phyloP scores from a whole-genome alignment of 306 rosid genomes.

The Vigna reflexopilosa region DNA sequence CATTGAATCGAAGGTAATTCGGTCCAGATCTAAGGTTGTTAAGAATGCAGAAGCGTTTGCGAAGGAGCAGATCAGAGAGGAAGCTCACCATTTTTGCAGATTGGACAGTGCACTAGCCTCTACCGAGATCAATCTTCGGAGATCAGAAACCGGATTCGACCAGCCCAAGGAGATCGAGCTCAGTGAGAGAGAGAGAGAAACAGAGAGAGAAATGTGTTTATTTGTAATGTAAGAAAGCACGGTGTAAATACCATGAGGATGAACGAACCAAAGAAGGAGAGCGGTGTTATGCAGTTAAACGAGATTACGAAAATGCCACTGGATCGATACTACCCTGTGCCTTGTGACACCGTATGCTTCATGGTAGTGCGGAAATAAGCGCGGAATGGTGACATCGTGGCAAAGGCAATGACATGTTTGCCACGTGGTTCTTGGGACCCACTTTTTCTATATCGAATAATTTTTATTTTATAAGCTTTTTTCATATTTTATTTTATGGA shows the following conservation, averaged over 20 bases:
- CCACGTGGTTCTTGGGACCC: constrained; percentile 23
- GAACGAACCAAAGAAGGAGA: constrained; percentile 29
- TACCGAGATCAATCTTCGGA: constrained; percentile 44
- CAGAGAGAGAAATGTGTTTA: constrained; percentile 9
- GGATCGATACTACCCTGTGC: not conserved
- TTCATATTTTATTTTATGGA: not conserved
- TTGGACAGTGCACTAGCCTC: constrained; percentile 45
- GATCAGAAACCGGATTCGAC: constrained; percentile 57
- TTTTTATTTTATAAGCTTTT: not conserved
- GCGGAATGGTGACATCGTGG: constrained; percentile 27
- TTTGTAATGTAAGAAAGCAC: constrained; percentile 38
- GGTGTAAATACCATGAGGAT: constrained; percentile 41
- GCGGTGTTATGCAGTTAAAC: constrained; percentile 46
- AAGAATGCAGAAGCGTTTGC: constrained; percentile 40
- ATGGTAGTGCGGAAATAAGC: not conserved
- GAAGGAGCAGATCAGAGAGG: constrained; percentile 41
- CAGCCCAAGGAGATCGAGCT: constrained; percentile 61
- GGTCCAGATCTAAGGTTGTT: constrained; percentile 71
- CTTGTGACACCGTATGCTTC: not conserved
- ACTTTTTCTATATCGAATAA: not conserved
- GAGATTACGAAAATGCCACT: constrained; percentile 71
- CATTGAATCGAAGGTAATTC: constrained; percentile 55
- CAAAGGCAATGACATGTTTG: constrained; percentile 24
- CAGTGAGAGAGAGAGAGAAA: constrained; percentile 34
- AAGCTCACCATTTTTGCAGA: constrained; percentile 79